Base-by-base conservation (phyloP, 2,329 filamentous ascomycete genomes). In the Thermoascus crustaceus region DNA sequence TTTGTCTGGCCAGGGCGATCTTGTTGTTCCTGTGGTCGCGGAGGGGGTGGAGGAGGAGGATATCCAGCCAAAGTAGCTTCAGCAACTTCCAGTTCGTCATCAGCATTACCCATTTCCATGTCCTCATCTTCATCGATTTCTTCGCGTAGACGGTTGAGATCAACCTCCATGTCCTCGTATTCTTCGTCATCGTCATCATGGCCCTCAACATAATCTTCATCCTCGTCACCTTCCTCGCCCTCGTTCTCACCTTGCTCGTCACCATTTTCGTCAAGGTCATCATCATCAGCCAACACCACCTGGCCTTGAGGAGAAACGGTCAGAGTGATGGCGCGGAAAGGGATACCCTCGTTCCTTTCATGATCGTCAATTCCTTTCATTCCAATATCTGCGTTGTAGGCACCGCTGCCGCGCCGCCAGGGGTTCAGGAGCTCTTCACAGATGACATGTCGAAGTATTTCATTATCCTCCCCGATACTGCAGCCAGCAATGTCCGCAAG, bases 401-500 rank as follows among this genome's bases (percentile, higher is more conserved):
- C 91, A 37, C 77, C 74, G 54, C 91, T 96, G 4, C 91, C 91
- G 45, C 82, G 76, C 20, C 80, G 76, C 91, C 91, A 98, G 1
- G 83, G 76, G 47, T 80, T 82, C 41, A 98, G 76, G 51, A 96
- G 74, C 59, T 98, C 86, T 57, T 96, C 86, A 53, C 91, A 98
- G 24, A 98, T 77, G 5, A 82, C 78, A 34, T 78, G 80, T 23
- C 87, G 76, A 27, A 98, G 68, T 11, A 96, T 78, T 40, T 84
- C 72, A 42, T 79, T 76, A 52, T 98, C 86, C 20, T 77, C 70
- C 1, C 85, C 86, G 30, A 94, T 83, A 35, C 78, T 82, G 60
- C 88, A 95, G 19, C 87, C 87, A 5, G 87, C 77, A 50, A 98
- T 93, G 59, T 98, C 93, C 34, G 80, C 75, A 13, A 98, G 73